Evolutionary conservation across 345 rosid species (phyloP).

Genomic region (Kandelia obovata): DNA sequence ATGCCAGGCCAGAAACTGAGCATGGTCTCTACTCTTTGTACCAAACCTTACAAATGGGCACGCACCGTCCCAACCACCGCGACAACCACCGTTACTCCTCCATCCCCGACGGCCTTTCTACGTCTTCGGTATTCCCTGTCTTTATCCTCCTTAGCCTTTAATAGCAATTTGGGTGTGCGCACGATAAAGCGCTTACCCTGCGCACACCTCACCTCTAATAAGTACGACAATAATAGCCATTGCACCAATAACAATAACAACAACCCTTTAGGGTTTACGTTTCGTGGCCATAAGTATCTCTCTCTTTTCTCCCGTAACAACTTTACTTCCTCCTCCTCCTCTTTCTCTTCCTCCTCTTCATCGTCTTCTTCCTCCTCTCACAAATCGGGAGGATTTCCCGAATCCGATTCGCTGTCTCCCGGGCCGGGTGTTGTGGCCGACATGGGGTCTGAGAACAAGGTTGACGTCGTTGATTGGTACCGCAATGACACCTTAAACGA

Average conservation of each 20-base stretch:
- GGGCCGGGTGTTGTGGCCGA: slow-evolving; percentile 25
- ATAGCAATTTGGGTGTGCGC: slow-evolving; percentile 16
- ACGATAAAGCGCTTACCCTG: slow-evolving; percentile 12
- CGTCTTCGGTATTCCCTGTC: neutral
- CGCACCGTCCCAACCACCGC: neutral
- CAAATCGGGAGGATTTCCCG: slow-evolving; percentile 5
- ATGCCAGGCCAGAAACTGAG: slow-evolving; percentile 14
- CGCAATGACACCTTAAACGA: slow-evolving; percentile 19
- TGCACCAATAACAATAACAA: neutral
- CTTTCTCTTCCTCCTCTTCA: too few relatives aligned
- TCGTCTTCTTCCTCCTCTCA: neutral
- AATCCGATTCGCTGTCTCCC: slow-evolving; percentile 17
- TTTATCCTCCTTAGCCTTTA: neutral
- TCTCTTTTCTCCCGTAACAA: neutral
- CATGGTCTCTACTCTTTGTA: neutral
- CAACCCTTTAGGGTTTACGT: slow-evolving; percentile 12
- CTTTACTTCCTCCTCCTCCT: neutral
- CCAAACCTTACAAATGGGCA: slow-evolving; percentile 12
- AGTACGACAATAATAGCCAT: neutral
- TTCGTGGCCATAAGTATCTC: neutral
- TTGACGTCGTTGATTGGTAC: slow-evolving; percentile 26
- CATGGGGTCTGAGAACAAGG: slow-evolving; percentile 54
- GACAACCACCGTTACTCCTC: neutral
- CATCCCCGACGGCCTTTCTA: neutral
- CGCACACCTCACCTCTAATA: slow-evolving; percentile 1